Evolutionary conservation across 2,329 filamentous ascomycete genomes (phyloP), one percentile per base, ranked within the genome.

Genomic region (Penicillium oxalicum): DNA sequence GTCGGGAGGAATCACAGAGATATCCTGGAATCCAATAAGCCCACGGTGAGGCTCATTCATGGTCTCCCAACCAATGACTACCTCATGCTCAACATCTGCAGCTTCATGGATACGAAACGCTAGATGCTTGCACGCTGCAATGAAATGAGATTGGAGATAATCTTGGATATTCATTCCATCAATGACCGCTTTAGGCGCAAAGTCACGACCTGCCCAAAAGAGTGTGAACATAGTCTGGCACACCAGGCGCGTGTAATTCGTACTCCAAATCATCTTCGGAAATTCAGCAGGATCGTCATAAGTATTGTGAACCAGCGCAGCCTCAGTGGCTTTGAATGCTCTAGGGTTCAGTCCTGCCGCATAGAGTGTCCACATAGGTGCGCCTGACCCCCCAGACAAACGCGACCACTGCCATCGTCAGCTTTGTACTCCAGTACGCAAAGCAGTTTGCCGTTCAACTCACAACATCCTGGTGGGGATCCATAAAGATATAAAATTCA

Each of bases 201-300:
- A 97, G 61, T 94, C 88, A 54, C 77, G 82, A 33, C 93, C 93
- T 7, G 80, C 91, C 67, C 94, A 98, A 73, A 95, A 98, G 44
- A 97, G 73, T 0, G 91, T 95, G 66, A 96, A 97, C 58, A 97
- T 89, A 40, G 89, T 91, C 57, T 91, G 88, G 43, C 86, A 87
- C 2, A 86, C 91, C 43, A 97, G 76, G 25, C 93, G 82, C 53
- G 83, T 87, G 69, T 98, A 98, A 66, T 98, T 98, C 44, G 94
- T 97, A 12, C 91, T 90, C 93, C 93, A 98, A 49, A 97, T 91
- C 94, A 98, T 98, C 73, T 96, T 97, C 25, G 93, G 93, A 57
- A 91, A 98, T 1, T 84, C 79, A 26, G 84, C 84, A 7, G 91
- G 89, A 18, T 95, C 80, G 8, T 88, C 83, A 64, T 88, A 96